Evolutionary conservation across 1,284 basidiomycete species (phyloP), one percentile per base, ranked within the genome.

Genomic region (Caloboletus firmus): DNA sequence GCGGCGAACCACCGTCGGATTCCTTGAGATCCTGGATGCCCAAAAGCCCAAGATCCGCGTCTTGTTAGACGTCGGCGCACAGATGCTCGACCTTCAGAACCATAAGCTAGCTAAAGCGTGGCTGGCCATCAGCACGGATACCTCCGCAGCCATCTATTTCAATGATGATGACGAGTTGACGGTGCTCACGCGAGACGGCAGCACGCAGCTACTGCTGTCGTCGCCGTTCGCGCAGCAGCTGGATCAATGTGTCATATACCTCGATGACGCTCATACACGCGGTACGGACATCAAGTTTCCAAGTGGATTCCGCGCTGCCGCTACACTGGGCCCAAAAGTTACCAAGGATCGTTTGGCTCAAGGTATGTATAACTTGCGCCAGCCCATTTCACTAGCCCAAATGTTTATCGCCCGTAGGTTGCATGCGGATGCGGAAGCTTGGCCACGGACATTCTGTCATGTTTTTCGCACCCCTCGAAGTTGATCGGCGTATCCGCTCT

Each of bases 221-320:
- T 83, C 81, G 3, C 71, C 74, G 0, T 81, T 74, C 56, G 66
- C 61, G 3, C 67, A 74, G 36, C 74, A 74, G 50, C 63, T 83
- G 0, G 71, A 75, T 17, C 67, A 72, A 56, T 81, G 79, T 32
- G 56, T 81, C 5, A 60, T 82, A 2, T 83, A 84, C 54, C 74
- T 84, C 0, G 82, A 83, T 41, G 82, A 84, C 58, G 78, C 77
- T 1, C 81, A 83, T 55, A 83, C 83, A 0, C 67, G 82, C 30
- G 82, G 82, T 7, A 83, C 80, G 0, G 81, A 83, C 59, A 65
- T 83, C n/a, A 81, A 76, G 40, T 65, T 83, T 31, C 81, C 82
- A 0, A 43, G 18, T 2, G 55, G 70, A 20, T 72, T 69, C 44
- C 72, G 77, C 5, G 82, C 82, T 18, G 76, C 74, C 1, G 80